Evolutionary conservation across 371 early-diverging fungal genomes (phyloP).

Genomic region (Massospora cicadina): DNA sequence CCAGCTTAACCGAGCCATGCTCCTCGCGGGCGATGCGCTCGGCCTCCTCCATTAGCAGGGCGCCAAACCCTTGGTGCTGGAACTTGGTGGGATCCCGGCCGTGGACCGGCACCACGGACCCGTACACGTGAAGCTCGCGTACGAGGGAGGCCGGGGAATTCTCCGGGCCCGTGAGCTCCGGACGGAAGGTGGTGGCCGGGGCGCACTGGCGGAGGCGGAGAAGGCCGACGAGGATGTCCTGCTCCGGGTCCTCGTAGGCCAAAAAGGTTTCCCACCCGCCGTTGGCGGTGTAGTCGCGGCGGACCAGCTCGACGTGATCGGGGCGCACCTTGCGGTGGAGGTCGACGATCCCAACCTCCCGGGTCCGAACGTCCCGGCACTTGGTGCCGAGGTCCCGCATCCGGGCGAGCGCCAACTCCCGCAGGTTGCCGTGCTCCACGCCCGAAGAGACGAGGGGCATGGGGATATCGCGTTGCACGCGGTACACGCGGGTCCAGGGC

Average conservation of each 20-base stretch:
- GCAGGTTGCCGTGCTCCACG: conserved; percentile 98
- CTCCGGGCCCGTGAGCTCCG: conserved; percentile 37
- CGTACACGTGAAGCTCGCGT: conserved; percentile 99
- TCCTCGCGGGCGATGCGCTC: conserved; percentile 98
- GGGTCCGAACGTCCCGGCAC: conserved; percentile 97
- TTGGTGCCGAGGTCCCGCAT: conserved; percentile 96
- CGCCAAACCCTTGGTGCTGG: conserved; percentile 99
- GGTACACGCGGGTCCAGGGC: conserved; percentile 99
- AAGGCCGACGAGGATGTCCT: conserved; percentile 97
- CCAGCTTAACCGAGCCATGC: conserved; percentile 89
- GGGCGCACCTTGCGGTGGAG: conserved; percentile 92
- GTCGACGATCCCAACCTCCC: conserved; percentile 99
- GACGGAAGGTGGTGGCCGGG: conserved; percentile 71
- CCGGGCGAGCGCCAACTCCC: conserved; percentile 92
- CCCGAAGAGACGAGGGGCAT: conserved; percentile 99
- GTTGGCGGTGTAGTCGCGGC: conserved; percentile 98
- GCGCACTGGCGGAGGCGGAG: conserved; percentile 93
- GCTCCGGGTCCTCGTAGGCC: conserved; percentile 96
- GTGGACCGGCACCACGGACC: conserved; percentile 93
- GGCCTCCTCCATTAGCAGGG: conserved; percentile 97
- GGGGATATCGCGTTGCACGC: conserved; percentile 99
- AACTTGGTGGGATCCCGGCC: conserved; percentile 92
- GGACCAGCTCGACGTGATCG: conserved; percentile 90
- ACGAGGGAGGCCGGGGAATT: conserved; percentile 75
- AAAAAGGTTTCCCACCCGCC: conserved; percentile 99